Percentiles rank a stretch among this genome's conserved stretches.
Conservation (phyloP, 1,284 basidiomycete species). For the Taiwanofungus camphoratus region DNA sequence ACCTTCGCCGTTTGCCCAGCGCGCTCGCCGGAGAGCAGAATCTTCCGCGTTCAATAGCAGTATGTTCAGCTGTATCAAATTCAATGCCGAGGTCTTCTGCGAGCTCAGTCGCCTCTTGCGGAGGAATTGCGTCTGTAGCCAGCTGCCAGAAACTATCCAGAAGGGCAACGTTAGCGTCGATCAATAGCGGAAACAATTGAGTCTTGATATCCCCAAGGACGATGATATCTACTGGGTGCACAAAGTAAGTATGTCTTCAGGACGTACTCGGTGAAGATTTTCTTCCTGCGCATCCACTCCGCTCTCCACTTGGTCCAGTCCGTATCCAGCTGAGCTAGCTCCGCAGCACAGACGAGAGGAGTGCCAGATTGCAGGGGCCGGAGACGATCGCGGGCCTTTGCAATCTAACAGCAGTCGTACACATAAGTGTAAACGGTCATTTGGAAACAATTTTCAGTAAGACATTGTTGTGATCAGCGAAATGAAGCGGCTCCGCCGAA, state of each 20-base stretch:
- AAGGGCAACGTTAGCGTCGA: slow-evolving; percentile 5
- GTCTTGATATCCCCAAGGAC: too few relatives aligned
- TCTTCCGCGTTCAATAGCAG: slow-evolving; percentile 44
- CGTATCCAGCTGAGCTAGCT: slow-evolving; percentile 51
- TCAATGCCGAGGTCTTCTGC: slow-evolving; percentile 74
- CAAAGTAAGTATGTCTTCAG: slow-evolving; percentile 1
- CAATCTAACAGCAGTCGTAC: slow-evolving; percentile 37
- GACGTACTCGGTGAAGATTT: slow-evolving; percentile 62
- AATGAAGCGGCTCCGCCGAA: not conserved
- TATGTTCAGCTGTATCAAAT: slow-evolving; percentile 62
- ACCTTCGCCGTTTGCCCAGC: slow-evolving; percentile 19
- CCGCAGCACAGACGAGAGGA: slow-evolving; percentile 59
- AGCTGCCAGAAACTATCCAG: slow-evolving; percentile 61
- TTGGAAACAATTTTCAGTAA: too few relatives aligned
- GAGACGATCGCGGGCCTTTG: slow-evolving; percentile 44
- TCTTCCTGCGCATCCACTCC: slow-evolving; percentile 68
- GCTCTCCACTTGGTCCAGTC: slow-evolving; percentile 69
- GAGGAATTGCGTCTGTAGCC: slow-evolving; percentile 58
- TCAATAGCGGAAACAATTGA: not conserved
- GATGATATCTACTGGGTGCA: too few relatives aligned
- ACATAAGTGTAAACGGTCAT: too few relatives aligned
- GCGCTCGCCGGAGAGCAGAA: slow-evolving; percentile 33
- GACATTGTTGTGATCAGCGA: slow-evolving; percentile 2
- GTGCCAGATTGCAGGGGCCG: slow-evolving; percentile 60
- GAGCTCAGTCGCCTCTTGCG: slow-evolving; percentile 55